Evolutionary conservation across 345 rosid species (phyloP).

Genomic region (Schrenkiella parvula): DNA sequence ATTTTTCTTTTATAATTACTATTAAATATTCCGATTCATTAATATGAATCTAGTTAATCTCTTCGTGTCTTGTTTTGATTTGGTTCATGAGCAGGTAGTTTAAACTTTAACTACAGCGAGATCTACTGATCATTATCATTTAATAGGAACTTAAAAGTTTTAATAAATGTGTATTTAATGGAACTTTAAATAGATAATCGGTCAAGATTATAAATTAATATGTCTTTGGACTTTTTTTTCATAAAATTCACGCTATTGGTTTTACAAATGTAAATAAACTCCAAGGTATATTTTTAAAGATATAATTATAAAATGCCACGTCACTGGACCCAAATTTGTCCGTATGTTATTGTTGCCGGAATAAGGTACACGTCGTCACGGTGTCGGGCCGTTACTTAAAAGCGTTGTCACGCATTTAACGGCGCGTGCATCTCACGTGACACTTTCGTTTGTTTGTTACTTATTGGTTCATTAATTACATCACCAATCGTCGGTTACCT

Average conservation of each 20-base stretch:
- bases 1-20: background rate
- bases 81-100: background rate
- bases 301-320: no score
- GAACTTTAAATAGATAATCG: background rate
- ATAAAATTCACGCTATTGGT: background rate
- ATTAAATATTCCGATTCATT: background rate
- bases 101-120: background rate
- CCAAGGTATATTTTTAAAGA: no score
- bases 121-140: background rate
- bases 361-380: slow-evolving; percentile 26
- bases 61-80: background rate
- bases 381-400: background rate
- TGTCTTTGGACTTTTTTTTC: background rate
- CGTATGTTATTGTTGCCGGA: slow-evolving; percentile 16
- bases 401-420: slow-evolving; percentile 10
- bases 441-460: background rate
- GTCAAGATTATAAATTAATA: background rate
- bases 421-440: slow-evolving; percentile 16
- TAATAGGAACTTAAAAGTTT: background rate
- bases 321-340: slow-evolving; percentile 14
- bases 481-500: slow-evolving; percentile 19
- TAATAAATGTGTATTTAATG: slow-evolving; percentile 11
- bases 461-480: background rate
- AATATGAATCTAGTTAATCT: slow-evolving; percentile 2
- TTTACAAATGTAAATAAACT: background rate